phyloP scores from a whole-genome alignment of 495 filamentous ascomycete species.

The Tuber calosporum region DNA sequence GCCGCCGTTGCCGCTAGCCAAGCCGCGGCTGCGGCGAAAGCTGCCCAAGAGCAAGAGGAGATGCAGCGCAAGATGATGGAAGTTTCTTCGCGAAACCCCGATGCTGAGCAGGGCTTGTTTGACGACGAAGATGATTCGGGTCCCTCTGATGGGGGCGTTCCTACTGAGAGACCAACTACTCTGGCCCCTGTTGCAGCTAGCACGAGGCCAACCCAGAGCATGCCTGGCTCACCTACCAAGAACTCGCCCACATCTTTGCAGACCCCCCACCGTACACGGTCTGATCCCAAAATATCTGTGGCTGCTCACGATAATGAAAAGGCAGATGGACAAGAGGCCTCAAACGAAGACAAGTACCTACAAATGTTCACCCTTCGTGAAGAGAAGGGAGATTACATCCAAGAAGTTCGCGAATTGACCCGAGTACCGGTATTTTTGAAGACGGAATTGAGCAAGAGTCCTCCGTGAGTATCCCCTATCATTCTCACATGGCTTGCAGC shows the following conservation, averaged over 20 bases:
- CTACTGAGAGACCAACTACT: conserved; percentile 35
- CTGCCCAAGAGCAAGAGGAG: conserved; percentile 75
- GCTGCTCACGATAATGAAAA: conserved; percentile 63
- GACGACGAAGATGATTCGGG: conserved; percentile 88
- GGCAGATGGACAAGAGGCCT: conserved; percentile 53
- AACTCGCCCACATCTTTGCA: conserved; percentile 60
- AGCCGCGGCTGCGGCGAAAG: conserved; percentile 70
- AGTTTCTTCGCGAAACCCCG: conserved; percentile 79
- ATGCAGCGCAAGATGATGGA: conserved; percentile 83
- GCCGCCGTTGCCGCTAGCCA: conserved; percentile 68
- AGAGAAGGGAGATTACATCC: conserved; percentile 90
- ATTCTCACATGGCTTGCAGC: neutral
- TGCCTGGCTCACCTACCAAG: conserved; percentile 83
- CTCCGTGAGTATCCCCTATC: conserved; percentile 65
- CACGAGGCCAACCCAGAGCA: conserved; percentile 83
- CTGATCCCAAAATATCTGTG: conserved; percentile 81
- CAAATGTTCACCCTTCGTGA: conserved; percentile 83
- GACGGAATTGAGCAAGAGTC: conserved; percentile 96
- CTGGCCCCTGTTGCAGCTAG: conserved; percentile 29
- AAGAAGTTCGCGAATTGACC: conserved; percentile 96
- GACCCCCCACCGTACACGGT: conserved; percentile 77
- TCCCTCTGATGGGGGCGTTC: conserved; percentile 45
- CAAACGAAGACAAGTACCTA: conserved; percentile 91
- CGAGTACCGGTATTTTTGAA: conserved; percentile 92
- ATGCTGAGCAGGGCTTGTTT: conserved; percentile 87